Conservation (phyloP, 768 basidiomycete genomes). For the Mycena kentingensis region DNA sequence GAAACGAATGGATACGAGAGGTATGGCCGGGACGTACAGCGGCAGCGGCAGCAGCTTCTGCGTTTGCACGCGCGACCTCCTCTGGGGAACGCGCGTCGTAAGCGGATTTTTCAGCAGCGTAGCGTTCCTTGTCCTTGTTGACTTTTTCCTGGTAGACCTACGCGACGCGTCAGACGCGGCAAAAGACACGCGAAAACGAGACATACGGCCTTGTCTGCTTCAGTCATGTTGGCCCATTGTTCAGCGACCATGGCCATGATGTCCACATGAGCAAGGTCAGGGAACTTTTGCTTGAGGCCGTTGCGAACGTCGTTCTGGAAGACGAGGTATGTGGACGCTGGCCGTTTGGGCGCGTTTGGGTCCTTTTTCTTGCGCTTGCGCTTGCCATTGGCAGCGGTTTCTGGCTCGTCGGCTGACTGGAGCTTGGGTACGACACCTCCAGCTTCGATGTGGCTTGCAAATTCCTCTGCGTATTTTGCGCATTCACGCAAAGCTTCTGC, state of each 20-base stretch:
- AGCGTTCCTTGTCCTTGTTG: constrained; percentile 61
- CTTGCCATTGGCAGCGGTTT: constrained; percentile 39
- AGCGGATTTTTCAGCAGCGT: constrained; percentile 61
- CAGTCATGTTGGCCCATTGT: constrained; percentile 70
- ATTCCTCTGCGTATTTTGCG: constrained; percentile 60
- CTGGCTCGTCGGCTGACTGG: constrained; percentile 38
- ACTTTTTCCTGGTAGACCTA: constrained; percentile 61
- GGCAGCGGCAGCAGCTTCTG: constrained; percentile 42
- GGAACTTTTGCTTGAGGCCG: constrained; percentile 65
- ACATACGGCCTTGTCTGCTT: constrained; percentile 71
- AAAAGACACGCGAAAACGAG: constrained; percentile 12
- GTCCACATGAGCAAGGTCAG: constrained; percentile 68
- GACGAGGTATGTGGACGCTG: constrained; percentile 88
- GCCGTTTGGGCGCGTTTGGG: constrained; percentile 92
- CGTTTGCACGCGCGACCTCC: constrained; percentile 49
- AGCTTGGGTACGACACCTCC: constrained; percentile 59
- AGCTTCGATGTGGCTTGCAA: constrained; percentile 48
- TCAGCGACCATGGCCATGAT: constrained; percentile 70
- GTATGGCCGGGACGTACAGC: constrained; percentile 32
- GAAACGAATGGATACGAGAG: constrained; percentile 2
- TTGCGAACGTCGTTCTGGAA: constrained; percentile 92
- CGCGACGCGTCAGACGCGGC: constrained; percentile 19
- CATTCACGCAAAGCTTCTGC: constrained; percentile 67
- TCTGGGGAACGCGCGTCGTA: constrained; percentile 61
- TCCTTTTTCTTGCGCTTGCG: constrained; percentile 78